Percentiles rank a stretch among this genome's conserved stretches.
Conservation (phyloP, 805 yeast genomes). For the Pichia thaimueangensis region DNA sequence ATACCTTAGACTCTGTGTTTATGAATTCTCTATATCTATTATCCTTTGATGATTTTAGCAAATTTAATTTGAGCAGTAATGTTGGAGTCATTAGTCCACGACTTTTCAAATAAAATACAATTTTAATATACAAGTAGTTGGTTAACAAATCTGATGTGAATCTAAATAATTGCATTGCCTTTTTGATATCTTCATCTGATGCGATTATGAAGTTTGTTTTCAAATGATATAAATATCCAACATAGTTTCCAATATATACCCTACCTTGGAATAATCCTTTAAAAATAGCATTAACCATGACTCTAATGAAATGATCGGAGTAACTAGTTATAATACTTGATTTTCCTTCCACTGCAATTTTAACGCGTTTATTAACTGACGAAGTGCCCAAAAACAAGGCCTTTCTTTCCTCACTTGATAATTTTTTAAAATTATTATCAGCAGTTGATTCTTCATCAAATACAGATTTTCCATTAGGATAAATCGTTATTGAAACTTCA, state of each 20-base stretch:
- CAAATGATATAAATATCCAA: constrained; percentile 4
- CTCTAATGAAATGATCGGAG: background rate
- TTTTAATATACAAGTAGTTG: background rate
- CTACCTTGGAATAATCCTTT: constrained; percentile 10
- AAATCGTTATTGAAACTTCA: constrained; percentile 10
- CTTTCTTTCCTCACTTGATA: constrained; percentile 9
- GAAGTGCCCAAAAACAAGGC: constrained; percentile 3
- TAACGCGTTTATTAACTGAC: background rate
- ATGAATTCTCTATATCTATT: background rate
- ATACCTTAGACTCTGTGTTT: background rate
- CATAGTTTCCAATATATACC: constrained; percentile 5
- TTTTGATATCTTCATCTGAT: constrained; percentile 3
- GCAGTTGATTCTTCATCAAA: constrained; percentile 3
- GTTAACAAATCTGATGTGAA: background rate
- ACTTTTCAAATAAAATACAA: background rate
- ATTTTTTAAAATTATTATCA: background rate
- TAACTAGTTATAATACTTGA: background rate
- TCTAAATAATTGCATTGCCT: background rate
- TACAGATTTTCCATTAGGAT: constrained; percentile 15
- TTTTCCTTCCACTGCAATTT: background rate
- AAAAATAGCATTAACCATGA: constrained; percentile 10
- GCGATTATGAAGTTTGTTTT: constrained; percentile 4
- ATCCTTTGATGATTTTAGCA: background rate
- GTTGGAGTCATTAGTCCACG: background rate
- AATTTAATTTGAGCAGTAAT: background rate